Base-by-base conservation (phyloP, 306 rosid genomes). In the Prunus kanzakura region DNA sequence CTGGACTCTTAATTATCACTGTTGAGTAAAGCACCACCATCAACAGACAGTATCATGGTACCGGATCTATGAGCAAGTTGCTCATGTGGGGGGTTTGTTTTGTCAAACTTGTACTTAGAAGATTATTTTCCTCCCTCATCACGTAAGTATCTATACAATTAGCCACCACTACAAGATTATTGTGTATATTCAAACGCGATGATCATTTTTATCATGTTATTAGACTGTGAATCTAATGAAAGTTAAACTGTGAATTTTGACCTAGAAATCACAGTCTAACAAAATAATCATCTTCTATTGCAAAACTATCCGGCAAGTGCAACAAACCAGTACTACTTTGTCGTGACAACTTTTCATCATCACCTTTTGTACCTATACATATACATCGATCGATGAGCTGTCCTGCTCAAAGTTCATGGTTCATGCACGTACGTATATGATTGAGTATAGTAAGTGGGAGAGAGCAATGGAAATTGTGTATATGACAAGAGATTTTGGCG, bases 391-490 rank as follows among this genome's bases (percentile, higher is more conserved):
- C 43, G 9, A 38, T 38, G 43, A 38, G 43, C 57, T 6, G 57
- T 52, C 57, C 57, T 52, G 57, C 57, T 56, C 23, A n/a, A 30
- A 27, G 23, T 64, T 11, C 65, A 56, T n/a, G 62, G 62, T 19
- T 67, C 76, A 68, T 69, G 80, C 83, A 75, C 72, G 71, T 74
- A 27, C 60, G 67, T 50, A 58, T 60, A 68, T 49, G 25, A 49
- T 18, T 29, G 43, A 19, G 52, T 25, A 65, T 75, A 68, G 65
- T 38, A 38, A 19, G 46, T 23, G 49, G 11, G 62, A 47, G 52
- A 38, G 43, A 38, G 13, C 30, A 54, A 71, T 8, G 2, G 23
- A 56, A 56, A 56, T 38, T 38, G 43, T 38, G 20, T 19, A 56
- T 9, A 20, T 22, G 62, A 56, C 27, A 55, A 3, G 11, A 50